Base-by-base conservation (phyloP, 805 yeast species). In the Starmerella sirachaensis region DNA sequence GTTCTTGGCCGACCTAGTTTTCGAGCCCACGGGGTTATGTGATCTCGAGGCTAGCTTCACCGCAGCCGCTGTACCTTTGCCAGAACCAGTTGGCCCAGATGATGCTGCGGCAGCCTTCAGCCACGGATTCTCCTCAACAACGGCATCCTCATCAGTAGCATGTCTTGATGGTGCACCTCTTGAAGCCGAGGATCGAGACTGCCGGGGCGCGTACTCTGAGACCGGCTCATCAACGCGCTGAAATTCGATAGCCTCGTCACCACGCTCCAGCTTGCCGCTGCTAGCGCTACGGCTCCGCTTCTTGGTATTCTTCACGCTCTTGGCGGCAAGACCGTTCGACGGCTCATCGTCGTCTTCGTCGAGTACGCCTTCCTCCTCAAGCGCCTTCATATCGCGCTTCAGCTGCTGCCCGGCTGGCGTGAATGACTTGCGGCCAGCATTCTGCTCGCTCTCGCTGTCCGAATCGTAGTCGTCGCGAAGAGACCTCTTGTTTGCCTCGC, bases 401-500 rank as follows among this genome's bases (percentile, higher is more conserved):
- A 46, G 46, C 32, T 45, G 45, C 26, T 38, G 42, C 14, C 49
- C 46, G 2, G 46, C 46, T 1, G 49, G 49, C 18, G 29, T 36
- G 30, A 35, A 46, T 2, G 48, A 34, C 18, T 37, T 37, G 6
- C 53, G 74, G 28, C 97, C 97, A 44, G 69, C 56, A 23, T 54
- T 61, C 6, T 53, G 58, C 9, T 58, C 62, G 10, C 56, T 59
- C 27, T 22, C 18, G 11, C 54, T 56, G 10, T 28, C 40, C 11
- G 35, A 29, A n/a, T 41, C 46, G 16, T 29, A 34, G 23, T 56
- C 60, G 17, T 57, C 63, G 19, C 53, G 52, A 26, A 63, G 58
- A 4, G 56, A 68, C 41, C 66, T 65, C 35, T 65, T 59, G 56
- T 83, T 86, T 29, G 68, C 74, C 37, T 69, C 66, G 41, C 66